phyloP scores from a whole-genome alignment of 2,329 filamentous ascomycete species.

The Aschersonia sp. region DNA sequence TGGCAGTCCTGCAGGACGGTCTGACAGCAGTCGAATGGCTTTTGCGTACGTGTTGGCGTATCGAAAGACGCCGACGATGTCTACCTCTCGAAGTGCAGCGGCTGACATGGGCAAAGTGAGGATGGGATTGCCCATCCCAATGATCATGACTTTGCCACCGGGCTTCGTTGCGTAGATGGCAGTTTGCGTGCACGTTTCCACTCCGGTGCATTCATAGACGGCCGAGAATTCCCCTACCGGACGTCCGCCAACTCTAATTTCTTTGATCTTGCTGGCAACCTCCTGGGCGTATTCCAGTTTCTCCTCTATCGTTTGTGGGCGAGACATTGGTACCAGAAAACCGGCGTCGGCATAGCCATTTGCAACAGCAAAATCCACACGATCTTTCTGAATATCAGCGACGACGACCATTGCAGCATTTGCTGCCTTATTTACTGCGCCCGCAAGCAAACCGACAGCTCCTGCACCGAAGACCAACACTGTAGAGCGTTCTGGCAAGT shows the following conservation, averaged over 20 bases:
- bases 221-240: slow-evolving; percentile 49
- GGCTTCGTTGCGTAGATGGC: slow-evolving; percentile 56
- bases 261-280: slow-evolving; percentile 29
- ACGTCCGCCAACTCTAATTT: slow-evolving; percentile 19
- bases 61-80: slow-evolving; percentile 56
- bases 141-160: slow-evolving; percentile 54
- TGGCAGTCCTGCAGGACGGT: slow-evolving; percentile 37
- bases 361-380: slow-evolving; percentile 40
- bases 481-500: slow-evolving; percentile 21
- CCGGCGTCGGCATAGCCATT: slow-evolving; percentile 40
- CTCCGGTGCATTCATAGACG: slow-evolving; percentile 68
- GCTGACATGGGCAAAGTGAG: slow-evolving; percentile 56
- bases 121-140: slow-evolving; percentile 59
- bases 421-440: slow-evolving; percentile 38
- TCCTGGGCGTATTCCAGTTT: slow-evolving; percentile 36
- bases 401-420: slow-evolving; percentile 31
- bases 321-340: slow-evolving; percentile 32
- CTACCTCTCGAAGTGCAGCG: slow-evolving; percentile 54
- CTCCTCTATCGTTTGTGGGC: slow-evolving; percentile 33
- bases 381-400: slow-evolving; percentile 40
- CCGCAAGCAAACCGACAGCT: slow-evolving; percentile 43
- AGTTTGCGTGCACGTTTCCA: slow-evolving; percentile 60
- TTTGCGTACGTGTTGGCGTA: slow-evolving; percentile 61
- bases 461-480: slow-evolving; percentile 46
- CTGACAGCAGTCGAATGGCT: slow-evolving; percentile 34